phyloP scores from a whole-genome alignment of 2,329 filamentous ascomycete genomes.

The Didymella pomorum region DNA sequence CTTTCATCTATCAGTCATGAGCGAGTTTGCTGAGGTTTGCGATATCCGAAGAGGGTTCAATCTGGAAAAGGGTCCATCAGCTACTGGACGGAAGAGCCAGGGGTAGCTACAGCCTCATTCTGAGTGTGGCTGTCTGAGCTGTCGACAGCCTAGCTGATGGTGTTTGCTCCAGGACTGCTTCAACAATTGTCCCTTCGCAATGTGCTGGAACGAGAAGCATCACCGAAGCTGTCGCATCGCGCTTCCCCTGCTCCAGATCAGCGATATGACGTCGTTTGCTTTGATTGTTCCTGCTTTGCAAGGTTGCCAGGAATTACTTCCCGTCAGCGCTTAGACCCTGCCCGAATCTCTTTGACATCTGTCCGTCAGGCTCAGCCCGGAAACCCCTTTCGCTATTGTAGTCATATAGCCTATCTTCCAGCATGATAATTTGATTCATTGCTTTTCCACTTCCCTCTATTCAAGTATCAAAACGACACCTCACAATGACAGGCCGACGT shows the following conservation, averaged over 20 bases:
- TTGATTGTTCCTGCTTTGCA: constrained; percentile 16
- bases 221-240: not conserved
- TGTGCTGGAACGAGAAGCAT: not conserved
- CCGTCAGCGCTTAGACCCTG: constrained; percentile 6
- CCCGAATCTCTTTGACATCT: not conserved
- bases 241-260: constrained; percentile 10
- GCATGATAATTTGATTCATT: not conserved
- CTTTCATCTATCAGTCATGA: not conserved
- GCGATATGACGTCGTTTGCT: constrained; percentile 24
- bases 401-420: not conserved
- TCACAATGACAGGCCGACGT: constrained; percentile 23
- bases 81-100: not conserved
- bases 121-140: not conserved
- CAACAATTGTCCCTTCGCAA: not conserved
- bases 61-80: no score
- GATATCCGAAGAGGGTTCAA: not conserved
- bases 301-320: constrained; percentile 5
- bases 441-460: not conserved
- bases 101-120: not conserved
- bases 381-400: not conserved
- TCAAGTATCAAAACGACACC: not conserved
- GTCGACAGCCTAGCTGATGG: not conserved
- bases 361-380: not conserved
- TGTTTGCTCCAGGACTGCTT: not conserved
- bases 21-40: not conserved